Base-by-base conservation (phyloP, 1,284 basidiomycete genomes). In the Pascua sp. region DNA sequence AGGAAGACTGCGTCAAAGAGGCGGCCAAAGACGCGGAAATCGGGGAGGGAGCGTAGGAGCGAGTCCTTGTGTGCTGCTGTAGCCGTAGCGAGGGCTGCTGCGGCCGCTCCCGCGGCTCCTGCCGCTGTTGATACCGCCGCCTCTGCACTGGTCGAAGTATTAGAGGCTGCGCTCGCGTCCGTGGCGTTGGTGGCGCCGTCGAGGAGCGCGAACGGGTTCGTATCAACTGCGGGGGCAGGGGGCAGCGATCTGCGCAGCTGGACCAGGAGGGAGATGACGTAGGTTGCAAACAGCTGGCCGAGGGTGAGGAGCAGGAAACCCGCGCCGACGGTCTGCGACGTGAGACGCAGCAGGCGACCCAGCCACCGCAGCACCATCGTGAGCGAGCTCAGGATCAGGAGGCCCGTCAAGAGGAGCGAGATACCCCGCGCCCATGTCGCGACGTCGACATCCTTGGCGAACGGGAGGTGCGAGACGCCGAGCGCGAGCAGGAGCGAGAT, bases 1-100 rank as follows among this genome's bases (percentile, higher is more conserved):
- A 78, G 56, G 56, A 78, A 78, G 42, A 73, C 65, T 32, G 71
- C 53, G 51, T 78, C 77, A 57, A 78, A 78, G 18, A 77, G 60
- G 38, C 75, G 62, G 12, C 77, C 77, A 60, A 78, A 78, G 0
- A 77, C 70, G 17, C 69, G 59, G 57, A 78, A 78, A 50, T 77
- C 74, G 10, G 77, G 77, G 3, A 78, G 62, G 11, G 72, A 69
- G 1, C 69, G 64, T 9, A 77, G 62, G 11, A 77, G 62, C 5
- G 67, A 70, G 41, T 67, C 64, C 47, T 71, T 68, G 8, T 41
- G 18, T 1, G 17, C 12, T 0, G 57, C 49, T 3, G 41, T 41
- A 0, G 53, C 47, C 9, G 51, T 47, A 1, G 42, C 46, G 15
- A 42, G 42, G 11, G 54, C 44, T 0, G 18, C 41, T 2, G 40